Evolutionary conservation across 441 rosid genomes (phyloP).

Genomic region (Kokia cookei): DNA sequence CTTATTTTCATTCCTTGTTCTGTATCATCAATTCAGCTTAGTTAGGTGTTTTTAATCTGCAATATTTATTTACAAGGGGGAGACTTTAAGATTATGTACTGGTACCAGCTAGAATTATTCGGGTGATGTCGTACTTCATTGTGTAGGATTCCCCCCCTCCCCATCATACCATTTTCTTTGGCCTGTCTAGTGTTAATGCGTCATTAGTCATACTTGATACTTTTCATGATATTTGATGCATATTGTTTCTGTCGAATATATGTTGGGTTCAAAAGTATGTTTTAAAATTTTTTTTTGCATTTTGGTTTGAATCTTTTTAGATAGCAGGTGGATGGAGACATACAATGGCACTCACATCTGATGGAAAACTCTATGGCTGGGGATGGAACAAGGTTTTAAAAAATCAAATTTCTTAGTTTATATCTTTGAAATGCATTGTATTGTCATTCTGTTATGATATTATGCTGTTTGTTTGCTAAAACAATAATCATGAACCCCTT

Average conservation of each 20-base stretch:
- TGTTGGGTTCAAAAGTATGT: not conserved
- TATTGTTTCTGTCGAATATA: not conserved
- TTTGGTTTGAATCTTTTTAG: constrained; percentile 30
- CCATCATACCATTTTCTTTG: not conserved
- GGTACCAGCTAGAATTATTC: not conserved
- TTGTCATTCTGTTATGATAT: not conserved
- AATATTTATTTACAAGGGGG: not conserved
- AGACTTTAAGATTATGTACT: not conserved
- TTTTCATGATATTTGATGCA: not conserved
- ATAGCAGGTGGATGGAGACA: constrained; percentile 99
- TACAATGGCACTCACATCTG: constrained; percentile 85
- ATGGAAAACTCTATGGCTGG: constrained; percentile 95
- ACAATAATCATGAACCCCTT: not conserved
- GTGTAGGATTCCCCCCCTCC: not conserved
- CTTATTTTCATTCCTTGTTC: not conserved
- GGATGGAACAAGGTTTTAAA: constrained; percentile 95
- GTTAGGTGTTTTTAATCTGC: not conserved
- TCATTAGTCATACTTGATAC: not conserved
- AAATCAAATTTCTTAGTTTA: constrained; percentile 2
- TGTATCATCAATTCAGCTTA: not conserved
- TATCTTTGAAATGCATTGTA: not conserved
- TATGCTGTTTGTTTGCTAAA: not conserved
- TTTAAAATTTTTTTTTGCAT: not conserved
- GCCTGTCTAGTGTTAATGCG: not conserved
- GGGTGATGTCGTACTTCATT: not conserved